Evolutionary conservation across 163 green algal genomes (phyloP).

Genomic region (Scenedesmus sp.): DNA sequence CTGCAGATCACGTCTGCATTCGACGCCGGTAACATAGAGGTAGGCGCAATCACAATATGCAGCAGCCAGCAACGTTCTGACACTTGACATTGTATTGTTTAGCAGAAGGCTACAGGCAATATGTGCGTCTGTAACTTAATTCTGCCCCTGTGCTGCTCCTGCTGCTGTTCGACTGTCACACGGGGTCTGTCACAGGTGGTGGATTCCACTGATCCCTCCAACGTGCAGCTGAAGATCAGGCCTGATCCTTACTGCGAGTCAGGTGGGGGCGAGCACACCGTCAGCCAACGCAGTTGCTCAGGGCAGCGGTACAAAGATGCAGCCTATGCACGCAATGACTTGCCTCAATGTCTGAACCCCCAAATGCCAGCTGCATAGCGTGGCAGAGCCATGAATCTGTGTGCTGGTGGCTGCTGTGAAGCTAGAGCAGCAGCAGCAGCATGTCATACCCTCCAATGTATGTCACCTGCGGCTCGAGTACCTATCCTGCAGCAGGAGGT

Average conservation of each 20-base stretch:
- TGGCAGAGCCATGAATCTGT: too few species aligned
- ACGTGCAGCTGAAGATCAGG: constrained; percentile 75
- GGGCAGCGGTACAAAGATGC: neutral
- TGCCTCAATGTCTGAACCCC: neutral
- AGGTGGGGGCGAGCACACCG: constrained; percentile 56
- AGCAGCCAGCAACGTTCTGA: neutral
- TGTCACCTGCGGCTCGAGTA: too few species aligned
- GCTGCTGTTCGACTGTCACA: neutral
- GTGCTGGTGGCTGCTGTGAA: neutral
- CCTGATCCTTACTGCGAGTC: constrained; percentile 81
- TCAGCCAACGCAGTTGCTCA: neutral
- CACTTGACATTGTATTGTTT: too few species aligned
- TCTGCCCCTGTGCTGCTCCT: too few species aligned
- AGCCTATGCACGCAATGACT: neutral
- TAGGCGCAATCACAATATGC: neutral
- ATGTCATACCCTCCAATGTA: too few species aligned
- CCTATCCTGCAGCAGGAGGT: too few species aligned
- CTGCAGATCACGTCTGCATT: constrained; percentile 65
- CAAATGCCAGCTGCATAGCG: too few species aligned
- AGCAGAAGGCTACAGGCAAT: too few species aligned
- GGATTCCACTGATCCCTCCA: constrained; percentile 32
- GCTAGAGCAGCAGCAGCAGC: neutral
- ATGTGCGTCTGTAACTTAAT: too few species aligned
- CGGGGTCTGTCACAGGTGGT: constrained; percentile 52
- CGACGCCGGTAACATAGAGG: constrained; percentile 81